Evolutionary conservation across 345 rosid genomes (phyloP), one percentile per base, ranked within the genome.

Genomic region (Zanthoxylum bungeanum): DNA sequence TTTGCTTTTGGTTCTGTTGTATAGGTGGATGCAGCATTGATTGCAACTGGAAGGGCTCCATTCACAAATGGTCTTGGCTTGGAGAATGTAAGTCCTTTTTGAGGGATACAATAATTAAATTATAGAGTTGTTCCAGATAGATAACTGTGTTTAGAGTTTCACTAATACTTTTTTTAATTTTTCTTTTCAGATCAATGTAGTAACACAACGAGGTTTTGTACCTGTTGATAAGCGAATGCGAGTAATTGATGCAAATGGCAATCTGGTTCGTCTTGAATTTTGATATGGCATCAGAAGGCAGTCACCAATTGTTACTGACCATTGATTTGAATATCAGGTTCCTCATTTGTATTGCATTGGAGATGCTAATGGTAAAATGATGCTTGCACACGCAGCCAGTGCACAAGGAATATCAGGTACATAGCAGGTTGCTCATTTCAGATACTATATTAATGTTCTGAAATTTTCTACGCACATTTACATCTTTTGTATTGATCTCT

Each of bases 381-480:
- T 96, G 99, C 98, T 96, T 14, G 99, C 99, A 75, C 99, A 96
- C 85, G 93, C 98, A 49, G 98, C 99, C 49, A 96, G 98, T 79
- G 98, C 99, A 59, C 99, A 96, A 86, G 98, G 99, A 87, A 96
- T 96, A 71, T 96, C 98, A 75, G 99, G 98, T 91, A 79, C 36
- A 69, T 70, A 46, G 55, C 56, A 25, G 40, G 7, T 42, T 17
- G 63, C 16, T 21, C 31, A 44, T 42, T 42, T 12, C 47, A 42
- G 17, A 5, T 42, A 42, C 0, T 17, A 53, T 66, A 53, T 60
- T 53, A 30, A 25, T 39, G 37, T 27, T 64, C 66, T n/a, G n/a
- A 51, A 46, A 16, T 28, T 51, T n/a, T 64, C 50, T 31, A 44
- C 16, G 16, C 40, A 19, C 11, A 55, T 40, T 70, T 57, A 40